Evolutionary conservation across 805 yeast genomes (phyloP).

Genomic region (Starmerella cellae): DNA sequence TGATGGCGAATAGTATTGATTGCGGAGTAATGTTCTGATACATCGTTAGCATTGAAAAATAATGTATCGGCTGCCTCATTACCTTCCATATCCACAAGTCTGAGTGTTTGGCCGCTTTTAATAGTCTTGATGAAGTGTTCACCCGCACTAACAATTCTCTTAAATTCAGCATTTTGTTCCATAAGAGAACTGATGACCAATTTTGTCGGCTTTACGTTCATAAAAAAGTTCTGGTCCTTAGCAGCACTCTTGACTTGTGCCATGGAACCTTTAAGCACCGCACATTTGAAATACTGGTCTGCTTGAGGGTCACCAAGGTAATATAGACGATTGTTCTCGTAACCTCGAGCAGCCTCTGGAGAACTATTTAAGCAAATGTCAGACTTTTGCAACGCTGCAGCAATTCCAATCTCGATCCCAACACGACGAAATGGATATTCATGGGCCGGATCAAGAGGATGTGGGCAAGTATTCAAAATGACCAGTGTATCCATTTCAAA

Average conservation of each 20-base stretch:
- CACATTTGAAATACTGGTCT: not conserved
- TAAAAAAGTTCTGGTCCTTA: not conserved
- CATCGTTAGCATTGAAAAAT: slow-evolving; percentile 6
- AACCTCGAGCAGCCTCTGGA: slow-evolving; percentile 9
- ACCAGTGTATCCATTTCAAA: slow-evolving; percentile 12
- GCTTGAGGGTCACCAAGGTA: slow-evolving; percentile 2
- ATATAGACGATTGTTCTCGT: slow-evolving; percentile 9
- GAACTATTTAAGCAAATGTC: slow-evolving; percentile 2
- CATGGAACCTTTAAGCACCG: not conserved
- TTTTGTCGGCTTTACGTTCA: not conserved
- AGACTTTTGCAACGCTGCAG: not conserved
- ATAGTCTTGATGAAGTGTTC: slow-evolving; percentile 3
- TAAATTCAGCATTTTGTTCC: slow-evolving; percentile 1
- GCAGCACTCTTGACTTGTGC: not conserved
- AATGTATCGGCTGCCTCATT: slow-evolving; percentile 11
- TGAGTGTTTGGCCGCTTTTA: slow-evolving; percentile 7
- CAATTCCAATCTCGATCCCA: slow-evolving; percentile 1
- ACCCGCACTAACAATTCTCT: slow-evolving; percentile 3
- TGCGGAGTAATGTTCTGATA: slow-evolving; percentile 4
- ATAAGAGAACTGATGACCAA: slow-evolving; percentile 1
- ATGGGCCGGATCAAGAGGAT: slow-evolving; percentile 8
- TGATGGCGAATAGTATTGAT: slow-evolving; percentile 4
- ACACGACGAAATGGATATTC: slow-evolving; percentile 7
- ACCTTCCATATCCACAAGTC: slow-evolving; percentile 9
- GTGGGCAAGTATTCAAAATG: slow-evolving; percentile 10